These are phyloP conservation scores for Phoma sp. DNA, from an alignment of 2,329 filamentous ascomycete genomes.

Conservation along the genomic window DNA sequence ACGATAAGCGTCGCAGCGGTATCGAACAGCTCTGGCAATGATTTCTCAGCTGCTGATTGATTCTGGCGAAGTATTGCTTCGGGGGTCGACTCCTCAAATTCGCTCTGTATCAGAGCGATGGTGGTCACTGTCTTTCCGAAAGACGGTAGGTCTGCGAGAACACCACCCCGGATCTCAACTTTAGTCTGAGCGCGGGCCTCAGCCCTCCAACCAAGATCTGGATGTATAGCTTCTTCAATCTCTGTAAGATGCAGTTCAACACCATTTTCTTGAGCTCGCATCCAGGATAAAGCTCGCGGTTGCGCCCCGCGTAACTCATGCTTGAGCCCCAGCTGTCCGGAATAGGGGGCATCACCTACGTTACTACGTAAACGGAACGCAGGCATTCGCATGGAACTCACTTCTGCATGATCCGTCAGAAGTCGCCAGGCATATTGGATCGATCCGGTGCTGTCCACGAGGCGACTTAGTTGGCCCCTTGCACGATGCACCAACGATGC, in stretches of 20 bases:
- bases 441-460: constrained; percentile 8
- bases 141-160: constrained; percentile 68
- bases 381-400: constrained; percentile 41
- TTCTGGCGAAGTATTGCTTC: constrained; percentile 25
- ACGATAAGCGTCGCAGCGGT: constrained; percentile 66
- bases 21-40: constrained; percentile 47
- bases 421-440: constrained; percentile 54
- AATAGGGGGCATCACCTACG: constrained; percentile 25
- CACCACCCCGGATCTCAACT: constrained; percentile 60
- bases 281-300: constrained; percentile 63
- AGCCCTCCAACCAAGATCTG: constrained; percentile 61
- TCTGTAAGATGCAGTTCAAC: constrained; percentile 51
- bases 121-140: constrained; percentile 71
- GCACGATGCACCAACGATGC: constrained; percentile 54
- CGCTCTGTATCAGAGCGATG: constrained; percentile 61
- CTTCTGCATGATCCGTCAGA: constrained; percentile 51
- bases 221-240: constrained; percentile 61
- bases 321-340: constrained; percentile 44
- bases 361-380: constrained; percentile 55
- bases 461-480: constrained; percentile 35
- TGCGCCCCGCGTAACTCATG: constrained; percentile 60
- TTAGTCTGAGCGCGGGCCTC: constrained; percentile 58
- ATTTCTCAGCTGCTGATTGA: neutral
- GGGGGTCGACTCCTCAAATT: constrained; percentile 38
- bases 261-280: constrained; percentile 59